A percentile compares a stretch with the other conserved stretches of the same genome.
phyloP scores from a whole-genome alignment of 2,329 filamentous ascomycete genomes.

The Alternaria novae-zelandiae region DNA sequence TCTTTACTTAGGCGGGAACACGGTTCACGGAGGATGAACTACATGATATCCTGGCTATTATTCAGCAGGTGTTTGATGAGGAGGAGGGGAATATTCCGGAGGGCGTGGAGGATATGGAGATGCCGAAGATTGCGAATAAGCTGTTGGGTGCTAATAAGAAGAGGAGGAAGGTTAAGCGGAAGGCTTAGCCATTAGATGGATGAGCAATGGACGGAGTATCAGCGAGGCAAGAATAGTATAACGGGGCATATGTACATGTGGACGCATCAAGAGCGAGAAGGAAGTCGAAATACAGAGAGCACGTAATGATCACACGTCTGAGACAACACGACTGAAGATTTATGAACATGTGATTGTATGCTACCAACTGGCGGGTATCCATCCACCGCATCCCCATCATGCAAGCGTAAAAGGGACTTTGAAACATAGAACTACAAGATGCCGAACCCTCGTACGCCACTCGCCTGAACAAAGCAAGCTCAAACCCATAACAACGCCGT shows the following conservation, averaged over 20 bases:
- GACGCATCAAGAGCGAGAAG: no score
- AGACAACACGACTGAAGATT: neutral
- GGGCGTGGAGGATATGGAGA: conserved; percentile 34
- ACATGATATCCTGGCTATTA: conserved; percentile 35
- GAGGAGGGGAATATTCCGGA: conserved; percentile 35
- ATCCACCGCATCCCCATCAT: conserved; percentile 28
- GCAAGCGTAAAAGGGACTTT: conserved; percentile 20
- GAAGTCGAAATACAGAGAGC: no score
- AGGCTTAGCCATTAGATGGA: no score
- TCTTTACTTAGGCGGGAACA: conserved; percentile 31
- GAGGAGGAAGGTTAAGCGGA: conserved; percentile 25
- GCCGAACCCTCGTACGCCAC: conserved; percentile 21
- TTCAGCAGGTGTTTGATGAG: conserved; percentile 39
- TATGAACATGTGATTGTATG: conserved; percentile 23
- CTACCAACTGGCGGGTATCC: conserved; percentile 29
- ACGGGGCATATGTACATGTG: no score
- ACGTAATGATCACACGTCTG: no score
- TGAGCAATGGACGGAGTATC: no score
- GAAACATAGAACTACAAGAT: conserved; percentile 15
- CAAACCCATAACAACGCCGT: conserved; percentile 24
- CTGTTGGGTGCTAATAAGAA: conserved; percentile 36
- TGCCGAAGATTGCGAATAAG: conserved; percentile 40
- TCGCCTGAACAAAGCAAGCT: conserved; percentile 24
- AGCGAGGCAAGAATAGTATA: no score
- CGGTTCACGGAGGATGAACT: conserved; percentile 42